Base-by-base conservation (phyloP, 139 green algal species). In the Medakamo hakoo region DNA sequence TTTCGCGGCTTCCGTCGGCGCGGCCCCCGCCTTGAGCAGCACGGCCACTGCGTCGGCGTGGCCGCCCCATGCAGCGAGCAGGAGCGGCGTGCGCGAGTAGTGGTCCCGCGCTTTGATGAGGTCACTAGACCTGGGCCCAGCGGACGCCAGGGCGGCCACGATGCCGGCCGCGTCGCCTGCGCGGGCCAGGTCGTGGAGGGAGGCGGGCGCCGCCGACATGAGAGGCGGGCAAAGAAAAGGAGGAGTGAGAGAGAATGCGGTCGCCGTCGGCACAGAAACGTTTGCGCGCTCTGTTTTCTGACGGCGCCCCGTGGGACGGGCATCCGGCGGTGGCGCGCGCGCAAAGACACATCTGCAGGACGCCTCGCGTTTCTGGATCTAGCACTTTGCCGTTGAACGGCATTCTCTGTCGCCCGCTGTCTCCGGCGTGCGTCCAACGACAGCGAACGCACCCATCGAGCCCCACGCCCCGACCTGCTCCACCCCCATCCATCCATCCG, bases 1-100 rank as follows among this genome's bases (percentile, higher is more conserved):
- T 49, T 74, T 67, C 0, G 82, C 86, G 1, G 57, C 58, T 0
- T 68, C 69, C 1, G 61, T 67, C 1, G 68, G 27, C 16, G 77
- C 22, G 57, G 55, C 59, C 20, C 78, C 76, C 2, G 83, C 75
- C 0, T 70, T 76, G 21, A 92, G 40, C 63, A 93, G 71, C 26
- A 80, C 63, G 55, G 85, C 82, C 5, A 88, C 69, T 2, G 71
- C 64, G 19, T 88, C 77, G 56, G 80, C 65, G 18, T 71, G 68
- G n/a, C 84, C 86, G n/a, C 82, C 73, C 82, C 82, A 93, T 1
- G 84, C 72, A n/a, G 84, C 80, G 24, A 93, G 30, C 30, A 86
- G 77, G n/a, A 93, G 73, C 9, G 86, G 58, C 1, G 79, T 90
- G 23, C 86, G 61, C 1, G 66, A 65, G 21, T 81, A 73, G 40